phyloP scores from a whole-genome alignment of 345 rosid genomes.

The Linum tenue region DNA sequence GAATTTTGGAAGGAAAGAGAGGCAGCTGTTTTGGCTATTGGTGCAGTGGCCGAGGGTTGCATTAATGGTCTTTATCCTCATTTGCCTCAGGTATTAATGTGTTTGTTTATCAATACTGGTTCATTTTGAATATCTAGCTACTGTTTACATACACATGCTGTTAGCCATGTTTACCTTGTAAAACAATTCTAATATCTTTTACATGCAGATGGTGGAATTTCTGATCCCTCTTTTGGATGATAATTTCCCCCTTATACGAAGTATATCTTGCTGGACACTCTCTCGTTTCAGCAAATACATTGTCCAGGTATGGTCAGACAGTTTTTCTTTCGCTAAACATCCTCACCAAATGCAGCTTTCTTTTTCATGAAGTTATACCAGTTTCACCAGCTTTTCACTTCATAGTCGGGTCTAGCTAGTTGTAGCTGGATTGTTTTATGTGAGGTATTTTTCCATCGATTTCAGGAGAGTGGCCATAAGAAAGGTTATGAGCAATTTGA shows the following conservation, averaged over 20 bases:
- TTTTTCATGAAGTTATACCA: not conserved
- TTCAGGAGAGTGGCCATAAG: slow-evolving; percentile 56
- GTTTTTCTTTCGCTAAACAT: not conserved
- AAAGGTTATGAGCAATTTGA: slow-evolving; percentile 81
- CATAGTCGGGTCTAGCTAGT: not conserved
- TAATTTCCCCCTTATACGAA: slow-evolving; percentile 82
- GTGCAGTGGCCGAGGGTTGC: slow-evolving; percentile 94
- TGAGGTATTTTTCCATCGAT: slow-evolving; percentile 4
- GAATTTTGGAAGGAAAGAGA: slow-evolving; percentile 95
- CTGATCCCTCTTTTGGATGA: slow-evolving; percentile 92
- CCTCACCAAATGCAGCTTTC: not conserved
- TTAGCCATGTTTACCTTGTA: slow-evolving; percentile 9
- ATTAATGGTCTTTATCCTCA: slow-evolving; percentile 90
- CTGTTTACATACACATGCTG: too few relatives aligned
- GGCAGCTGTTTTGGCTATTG: slow-evolving; percentile 95
- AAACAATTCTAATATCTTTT: slow-evolving; percentile 1
- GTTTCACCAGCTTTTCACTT: not conserved
- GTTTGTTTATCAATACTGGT: slow-evolving; percentile 1
- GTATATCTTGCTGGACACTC: slow-evolving; percentile 97
- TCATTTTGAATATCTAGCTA: too few relatives aligned
- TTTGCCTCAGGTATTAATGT: slow-evolving; percentile 49
- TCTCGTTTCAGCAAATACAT: slow-evolving; percentile 96
- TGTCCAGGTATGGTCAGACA: slow-evolving; percentile 55
- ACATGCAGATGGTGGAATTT: slow-evolving; percentile 73
- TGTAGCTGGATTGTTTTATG: slow-evolving; percentile 11